Conservation (phyloP, 1,284 basidiomycete species). For the Cryptococcus sp. region DNA sequence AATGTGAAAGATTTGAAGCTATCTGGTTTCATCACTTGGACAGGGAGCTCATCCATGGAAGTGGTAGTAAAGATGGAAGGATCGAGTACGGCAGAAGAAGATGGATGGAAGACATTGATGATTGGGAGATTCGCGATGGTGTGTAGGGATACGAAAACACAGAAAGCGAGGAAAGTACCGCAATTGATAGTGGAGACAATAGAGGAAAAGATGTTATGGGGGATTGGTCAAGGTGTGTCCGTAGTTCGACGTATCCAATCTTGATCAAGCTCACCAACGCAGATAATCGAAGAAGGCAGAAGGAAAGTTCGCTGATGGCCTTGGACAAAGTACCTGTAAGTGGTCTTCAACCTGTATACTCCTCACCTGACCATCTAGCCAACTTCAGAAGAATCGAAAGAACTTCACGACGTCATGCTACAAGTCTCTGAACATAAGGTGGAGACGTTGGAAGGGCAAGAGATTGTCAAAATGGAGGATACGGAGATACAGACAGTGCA, state of each 20-base stretch:
- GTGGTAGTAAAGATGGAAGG: conserved; percentile 75
- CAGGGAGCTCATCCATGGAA: conserved; percentile 72
- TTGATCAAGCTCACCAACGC: conserved; percentile 12
- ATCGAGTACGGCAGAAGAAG: conserved; percentile 45
- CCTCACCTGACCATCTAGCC: conserved; percentile 44
- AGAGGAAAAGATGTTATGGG: conserved; percentile 61
- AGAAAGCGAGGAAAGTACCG: conserved; percentile 63
- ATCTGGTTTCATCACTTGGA: conserved; percentile 73
- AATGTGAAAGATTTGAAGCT: conserved; percentile 62
- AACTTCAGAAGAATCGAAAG: conserved; percentile 60
- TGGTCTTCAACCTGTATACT: not conserved
- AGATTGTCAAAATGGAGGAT: conserved; percentile 40
- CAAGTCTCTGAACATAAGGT: conserved; percentile 46
- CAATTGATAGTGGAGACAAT: conserved; percentile 58
- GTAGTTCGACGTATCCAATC: not conserved
- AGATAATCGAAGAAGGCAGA: conserved; percentile 58
- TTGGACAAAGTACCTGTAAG: conserved; percentile 60
- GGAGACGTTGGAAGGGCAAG: conserved; percentile 28
- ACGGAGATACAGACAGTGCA: conserved; percentile 35
- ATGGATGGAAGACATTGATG: conserved; percentile 55
- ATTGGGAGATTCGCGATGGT: conserved; percentile 73
- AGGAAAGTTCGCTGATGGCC: conserved; percentile 55
- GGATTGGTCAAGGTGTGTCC: conserved; percentile 62
- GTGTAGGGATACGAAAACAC: conserved; percentile 65
- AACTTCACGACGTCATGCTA: conserved; percentile 65